Evolutionary conservation across 768 basidiomycete genomes (phyloP), one percentile per base, ranked within the genome.

Genomic region (Pleurotus cornucopiae): DNA sequence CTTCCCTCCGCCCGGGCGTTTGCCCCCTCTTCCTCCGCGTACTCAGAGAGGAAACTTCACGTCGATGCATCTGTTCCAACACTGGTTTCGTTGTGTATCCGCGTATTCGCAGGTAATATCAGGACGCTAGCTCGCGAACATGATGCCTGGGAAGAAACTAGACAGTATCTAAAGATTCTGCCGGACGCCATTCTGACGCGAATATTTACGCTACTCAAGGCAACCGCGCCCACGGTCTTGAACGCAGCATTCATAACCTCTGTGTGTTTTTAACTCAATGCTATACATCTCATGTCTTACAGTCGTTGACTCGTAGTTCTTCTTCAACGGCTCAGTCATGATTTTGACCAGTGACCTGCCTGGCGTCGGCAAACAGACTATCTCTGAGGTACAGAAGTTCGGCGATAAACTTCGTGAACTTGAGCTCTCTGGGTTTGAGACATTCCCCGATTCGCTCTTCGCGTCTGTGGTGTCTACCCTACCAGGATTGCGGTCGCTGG

Each of bases 281-380:
- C 9, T 34, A 34, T 4, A 4, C 11, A 7, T 40, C n/a, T 41
- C 1, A 14, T 18, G 30, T 39, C 30, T 51, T 38, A 18, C 37
- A 30, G 11, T 34, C 16, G 6, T 13, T 30, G 11, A 6, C 14
- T 25, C 25, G 13, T 60, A 88, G 84, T 76, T 83, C 64, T 83
- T 89, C 62, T 60, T 88, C 34, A 77, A 82, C 13, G 85, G 86
- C 0, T 62, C 72, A 7, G 72, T 76, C 1, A 65, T 88, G 43
- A 59, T 67, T 1, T 71, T 88, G 21, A 73, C 75, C 9, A 70
- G 68, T 39, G 75, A 76, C 18, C 61, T 87, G 18, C 77, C 84
- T 3, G 82, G 81, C 9, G 80, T 88, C 4, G 74, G 69, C 40
- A 73, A 70, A 54, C 69, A 67, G 54, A 86, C 85, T 0, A 71